Percentiles rank a stretch among this genome's conserved stretches.
phyloP scores from a whole-genome alignment of 2,329 filamentous ascomycete species.

The Metarhizium guizhouense region DNA sequence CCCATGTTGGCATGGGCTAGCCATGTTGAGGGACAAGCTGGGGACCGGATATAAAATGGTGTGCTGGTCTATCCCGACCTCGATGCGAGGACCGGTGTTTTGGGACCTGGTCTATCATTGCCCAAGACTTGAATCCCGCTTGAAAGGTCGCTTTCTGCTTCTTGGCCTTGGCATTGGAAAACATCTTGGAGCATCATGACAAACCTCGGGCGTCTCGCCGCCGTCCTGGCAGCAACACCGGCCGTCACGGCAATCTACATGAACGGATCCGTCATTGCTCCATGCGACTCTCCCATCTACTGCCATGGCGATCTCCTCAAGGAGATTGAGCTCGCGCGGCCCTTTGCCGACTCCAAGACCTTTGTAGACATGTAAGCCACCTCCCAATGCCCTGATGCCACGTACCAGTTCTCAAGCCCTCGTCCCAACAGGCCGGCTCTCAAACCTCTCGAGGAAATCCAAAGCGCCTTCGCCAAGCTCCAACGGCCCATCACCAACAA shows the following conservation, averaged over 20 bases:
- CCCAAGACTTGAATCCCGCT: neutral
- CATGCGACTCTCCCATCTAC: conserved; percentile 60
- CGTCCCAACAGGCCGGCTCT: conserved; percentile 44
- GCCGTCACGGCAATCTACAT: conserved; percentile 40
- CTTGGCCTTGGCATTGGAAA: neutral
- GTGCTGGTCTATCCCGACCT: neutral
- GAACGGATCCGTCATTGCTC: conserved; percentile 52
- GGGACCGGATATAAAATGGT: neutral
- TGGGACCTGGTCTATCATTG: neutral
- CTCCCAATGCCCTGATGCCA: neutral
- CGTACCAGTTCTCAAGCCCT: too few relatives aligned
- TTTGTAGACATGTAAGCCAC: conserved; percentile 56
- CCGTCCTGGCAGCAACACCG: conserved; percentile 18
- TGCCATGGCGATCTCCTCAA: conserved; percentile 56
- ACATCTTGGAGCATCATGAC: conserved; percentile 13
- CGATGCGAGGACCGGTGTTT: too few relatives aligned
- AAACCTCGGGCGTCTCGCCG: conserved; percentile 14
- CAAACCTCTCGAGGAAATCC: conserved; percentile 48
- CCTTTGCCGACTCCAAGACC: conserved; percentile 60
- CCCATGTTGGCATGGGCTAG: too few relatives aligned
- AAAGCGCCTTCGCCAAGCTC: conserved; percentile 51
- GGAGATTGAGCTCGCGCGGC: conserved; percentile 52
- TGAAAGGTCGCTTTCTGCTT: neutral
- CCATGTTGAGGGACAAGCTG: too few relatives aligned
- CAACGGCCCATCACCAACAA: conserved; percentile 54